A percentile compares a stretch with the other conserved stretches of the same genome.
phyloP scores from a whole-genome alignment of 768 basidiomycete genomes.

The Leucocoprinus sp. region DNA sequence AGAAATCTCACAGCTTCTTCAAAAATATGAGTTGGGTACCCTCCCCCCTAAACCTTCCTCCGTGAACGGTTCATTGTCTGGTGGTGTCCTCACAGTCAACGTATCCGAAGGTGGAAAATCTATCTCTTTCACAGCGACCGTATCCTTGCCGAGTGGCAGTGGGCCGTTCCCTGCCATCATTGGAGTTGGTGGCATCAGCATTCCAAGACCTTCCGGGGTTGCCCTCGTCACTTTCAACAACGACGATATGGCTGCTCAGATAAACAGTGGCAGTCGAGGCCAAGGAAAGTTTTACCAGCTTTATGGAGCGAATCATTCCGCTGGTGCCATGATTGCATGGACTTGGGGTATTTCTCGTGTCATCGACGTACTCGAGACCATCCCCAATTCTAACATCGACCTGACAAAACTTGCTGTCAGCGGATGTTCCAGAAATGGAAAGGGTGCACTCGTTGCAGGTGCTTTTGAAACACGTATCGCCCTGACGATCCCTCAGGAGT shows the following conservation, averaged over 20 bases:
- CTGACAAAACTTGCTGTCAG: conserved; percentile 42
- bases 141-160: conserved; percentile 35
- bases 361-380: conserved; percentile 50
- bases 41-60: conserved; percentile 39
- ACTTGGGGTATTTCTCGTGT: conserved; percentile 53
- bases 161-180: conserved; percentile 48
- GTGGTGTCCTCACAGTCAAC: conserved; percentile 40
- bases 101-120: conserved; percentile 36
- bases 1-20: conserved; percentile 41
- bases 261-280: conserved; percentile 36
- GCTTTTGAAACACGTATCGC: conserved; percentile 53
- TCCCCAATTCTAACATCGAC: conserved; percentile 35
- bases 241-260: conserved; percentile 45
- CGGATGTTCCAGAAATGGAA: conserved; percentile 55
- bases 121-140: conserved; percentile 40
- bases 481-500: conserved; percentile 56
- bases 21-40: conserved; percentile 44
- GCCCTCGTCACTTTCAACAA: conserved; percentile 47
- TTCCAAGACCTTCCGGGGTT: conserved; percentile 28
- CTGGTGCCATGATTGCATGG: conserved; percentile 53
- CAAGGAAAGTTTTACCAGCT: conserved; percentile 50
- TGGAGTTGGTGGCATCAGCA: conserved; percentile 36
- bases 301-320: conserved; percentile 38
- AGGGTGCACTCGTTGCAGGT: conserved; percentile 51
- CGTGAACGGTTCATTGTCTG: conserved; percentile 36